Conservation (phyloP, 768 basidiomycete species). For the Podaxis sp. region DNA sequence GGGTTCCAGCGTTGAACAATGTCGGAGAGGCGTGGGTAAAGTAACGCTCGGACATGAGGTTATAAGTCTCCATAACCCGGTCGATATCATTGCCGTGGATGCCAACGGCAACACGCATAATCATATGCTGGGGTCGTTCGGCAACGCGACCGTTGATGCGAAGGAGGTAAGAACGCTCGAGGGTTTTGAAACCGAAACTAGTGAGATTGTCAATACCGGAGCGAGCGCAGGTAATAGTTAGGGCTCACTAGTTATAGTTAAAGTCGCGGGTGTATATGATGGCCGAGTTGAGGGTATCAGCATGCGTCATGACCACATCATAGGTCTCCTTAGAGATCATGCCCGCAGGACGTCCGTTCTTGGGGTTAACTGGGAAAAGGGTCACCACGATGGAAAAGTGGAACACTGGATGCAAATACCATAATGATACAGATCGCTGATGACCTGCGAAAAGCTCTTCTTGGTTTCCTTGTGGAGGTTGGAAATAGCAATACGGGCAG, state of each 20-base stretch:
- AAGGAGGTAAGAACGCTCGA: constrained; percentile 96
- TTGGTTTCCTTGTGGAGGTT: constrained; percentile 99
- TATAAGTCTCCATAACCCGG: constrained; percentile 86
- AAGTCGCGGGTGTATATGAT: constrained; percentile 99
- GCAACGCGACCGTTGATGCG: constrained; percentile 93
- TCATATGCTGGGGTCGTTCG: constrained; percentile 97
- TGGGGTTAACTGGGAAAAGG: constrained; percentile 72
- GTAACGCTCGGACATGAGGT: constrained; percentile 96
- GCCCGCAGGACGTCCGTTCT: constrained; percentile 81
- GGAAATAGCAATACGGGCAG: constrained; percentile 97
- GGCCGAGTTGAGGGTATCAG: constrained; percentile 82
- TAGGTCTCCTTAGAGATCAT: constrained; percentile 93
- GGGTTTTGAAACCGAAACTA: constrained; percentile 99
- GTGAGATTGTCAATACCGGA: neutral
- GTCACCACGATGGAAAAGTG: constrained; percentile 20
- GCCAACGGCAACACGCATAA: constrained; percentile 99
- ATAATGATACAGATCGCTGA: constrained; percentile 89
- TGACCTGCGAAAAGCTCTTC: constrained; percentile 91
- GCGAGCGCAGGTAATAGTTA: neutral
- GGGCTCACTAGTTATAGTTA: constrained; percentile 86
- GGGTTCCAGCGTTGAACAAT: constrained; percentile 97
- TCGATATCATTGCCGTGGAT: constrained; percentile 92
- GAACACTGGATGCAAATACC: constrained; percentile 39
- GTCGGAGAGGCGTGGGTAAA: constrained; percentile 99
- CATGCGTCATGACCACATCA: constrained; percentile 76